Evolutionary conservation across 1,284 basidiomycete genomes (phyloP).

Genomic region (Ceratobasidium sp.): DNA sequence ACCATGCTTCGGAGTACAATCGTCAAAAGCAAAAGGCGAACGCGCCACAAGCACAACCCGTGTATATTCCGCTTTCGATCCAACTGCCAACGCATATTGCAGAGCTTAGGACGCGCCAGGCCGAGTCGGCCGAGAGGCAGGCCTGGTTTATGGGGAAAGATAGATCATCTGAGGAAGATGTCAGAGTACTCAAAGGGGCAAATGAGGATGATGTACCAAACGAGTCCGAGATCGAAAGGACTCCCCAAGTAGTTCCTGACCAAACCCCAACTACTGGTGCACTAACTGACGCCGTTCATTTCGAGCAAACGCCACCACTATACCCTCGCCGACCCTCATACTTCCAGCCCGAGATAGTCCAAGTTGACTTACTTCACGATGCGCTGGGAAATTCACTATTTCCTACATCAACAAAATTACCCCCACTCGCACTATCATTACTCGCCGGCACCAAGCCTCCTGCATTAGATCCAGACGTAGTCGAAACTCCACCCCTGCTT

Average conservation of each 20-base stretch:
- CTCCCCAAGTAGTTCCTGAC: too few species aligned
- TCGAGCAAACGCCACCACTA: not conserved
- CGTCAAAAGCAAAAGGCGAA: conserved; percentile 75
- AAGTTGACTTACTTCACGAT: conserved; percentile 23
- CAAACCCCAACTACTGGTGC: not conserved
- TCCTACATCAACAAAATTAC: not conserved
- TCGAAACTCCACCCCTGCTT: conserved; percentile 32
- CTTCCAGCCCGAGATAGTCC: conserved; percentile 1
- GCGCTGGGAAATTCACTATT: conserved; percentile 32
- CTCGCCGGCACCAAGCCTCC: not conserved
- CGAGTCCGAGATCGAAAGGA: too few species aligned
- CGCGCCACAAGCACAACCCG: conserved; percentile 60
- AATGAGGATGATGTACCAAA: too few species aligned
- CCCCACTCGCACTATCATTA: too few species aligned
- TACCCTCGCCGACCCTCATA: not conserved
- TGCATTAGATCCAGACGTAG: conserved; percentile 24
- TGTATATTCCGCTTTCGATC: conserved; percentile 73
- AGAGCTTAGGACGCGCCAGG: conserved; percentile 66
- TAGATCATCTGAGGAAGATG: too few species aligned
- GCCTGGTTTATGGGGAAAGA: conserved; percentile 10
- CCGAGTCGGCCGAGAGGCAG: conserved; percentile 45
- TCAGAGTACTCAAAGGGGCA: too few species aligned
- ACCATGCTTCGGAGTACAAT: conserved; percentile 79
- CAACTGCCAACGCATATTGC: conserved; percentile 68
- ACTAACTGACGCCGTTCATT: not conserved